These are phyloP conservation scores for Globisporangium camurandrum DNA, from an alignment of 352 stramenopile species.

Conservation along the genomic window DNA sequence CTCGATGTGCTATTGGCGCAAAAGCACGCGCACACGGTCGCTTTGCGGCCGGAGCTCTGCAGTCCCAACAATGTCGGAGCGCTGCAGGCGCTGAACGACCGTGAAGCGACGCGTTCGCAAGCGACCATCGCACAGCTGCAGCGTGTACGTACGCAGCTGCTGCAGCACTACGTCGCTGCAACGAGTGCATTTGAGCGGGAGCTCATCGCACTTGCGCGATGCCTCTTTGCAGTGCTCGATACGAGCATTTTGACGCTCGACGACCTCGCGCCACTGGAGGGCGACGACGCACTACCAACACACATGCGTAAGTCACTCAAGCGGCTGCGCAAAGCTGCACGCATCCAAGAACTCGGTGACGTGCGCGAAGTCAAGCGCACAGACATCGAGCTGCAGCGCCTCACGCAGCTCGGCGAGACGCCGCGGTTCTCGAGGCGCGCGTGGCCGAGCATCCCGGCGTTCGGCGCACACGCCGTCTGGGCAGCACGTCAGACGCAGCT, in stretches of 20 bases:
- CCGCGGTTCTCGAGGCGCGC: conserved; percentile 41
- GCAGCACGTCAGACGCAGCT: conserved; percentile 16
- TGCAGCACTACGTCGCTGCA: conserved; percentile 20
- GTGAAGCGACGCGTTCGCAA: conserved; percentile 36
- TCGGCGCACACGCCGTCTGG: conserved; percentile 27
- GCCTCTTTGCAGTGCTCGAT: conserved; percentile 44
- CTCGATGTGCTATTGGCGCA: conserved; percentile 31
- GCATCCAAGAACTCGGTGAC: conserved; percentile 48
- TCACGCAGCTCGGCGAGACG: conserved; percentile 33
- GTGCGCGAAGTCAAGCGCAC: conserved; percentile 38
- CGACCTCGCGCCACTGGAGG: conserved; percentile 40
- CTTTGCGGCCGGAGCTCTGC: conserved; percentile 66
- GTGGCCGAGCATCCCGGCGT: conserved; percentile 38
- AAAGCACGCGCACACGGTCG: conserved; percentile 38
- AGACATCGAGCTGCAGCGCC: conserved; percentile 35
- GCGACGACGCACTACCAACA: conserved; percentile 32
- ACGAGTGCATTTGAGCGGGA: conserved; percentile 42
- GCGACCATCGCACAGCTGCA: conserved; percentile 23
- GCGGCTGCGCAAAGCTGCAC: conserved; percentile 49
- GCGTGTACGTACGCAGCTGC: conserved; percentile 20
- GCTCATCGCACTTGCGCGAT: conserved; percentile 33
- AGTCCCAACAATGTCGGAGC: conserved; percentile 54
- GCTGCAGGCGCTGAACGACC: conserved; percentile 43
- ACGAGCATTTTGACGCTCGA: conserved; percentile 50
- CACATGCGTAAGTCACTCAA: conserved; percentile 72